Base-by-base conservation (phyloP, 192 early-diverging fungal genomes). In the Coemansia sp. region DNA sequence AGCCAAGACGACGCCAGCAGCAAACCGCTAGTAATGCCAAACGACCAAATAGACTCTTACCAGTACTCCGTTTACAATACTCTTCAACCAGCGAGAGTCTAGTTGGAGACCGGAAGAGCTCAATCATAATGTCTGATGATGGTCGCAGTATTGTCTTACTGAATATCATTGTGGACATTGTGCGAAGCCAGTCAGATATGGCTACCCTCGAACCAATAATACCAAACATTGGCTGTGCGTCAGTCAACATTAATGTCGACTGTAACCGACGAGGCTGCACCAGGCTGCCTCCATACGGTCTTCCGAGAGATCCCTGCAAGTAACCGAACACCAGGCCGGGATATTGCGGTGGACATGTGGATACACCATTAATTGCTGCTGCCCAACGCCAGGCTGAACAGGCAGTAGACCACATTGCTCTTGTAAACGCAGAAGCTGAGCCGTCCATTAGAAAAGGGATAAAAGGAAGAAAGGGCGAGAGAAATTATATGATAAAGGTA, bases 291-390 rank as follows among this genome's bases (percentile, higher is more conserved):
- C 69, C 75, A 31, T 71, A 65, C 0, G 69, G 69, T 14, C 67
- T 58, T 6, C 69, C 75, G 23, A 67, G 54, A 1, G 75, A 64
- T 32, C 65, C 65, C 49, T 62, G 69, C 49, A 78, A 52, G 34
- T 72, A 72, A 7, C 75, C 75, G 60, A 61, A 78, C 41, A 52
- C 58, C 19, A 69, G 57, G n/a, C 49, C 41, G 10, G 74, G 64
- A 34, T 76, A 76, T 19, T 67, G 54, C 21, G 74, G 74, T 21
- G 74, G 74, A 31, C 44, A 27, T 24, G 18, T n/a, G 9, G 22
- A 23, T 47, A n/a, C 18, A 44, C 41, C 18, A 21, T 7, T 4
- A 48, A 23, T 24, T n/a, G 38, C 49, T 9, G 68, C 60, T 7
- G 65, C 56, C 71, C 71, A 60, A n/a, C 57, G 32, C 49, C 56